Conservation (phyloP, 192 early-diverging fungal genomes). For the Mortierella claussenii region DNA sequence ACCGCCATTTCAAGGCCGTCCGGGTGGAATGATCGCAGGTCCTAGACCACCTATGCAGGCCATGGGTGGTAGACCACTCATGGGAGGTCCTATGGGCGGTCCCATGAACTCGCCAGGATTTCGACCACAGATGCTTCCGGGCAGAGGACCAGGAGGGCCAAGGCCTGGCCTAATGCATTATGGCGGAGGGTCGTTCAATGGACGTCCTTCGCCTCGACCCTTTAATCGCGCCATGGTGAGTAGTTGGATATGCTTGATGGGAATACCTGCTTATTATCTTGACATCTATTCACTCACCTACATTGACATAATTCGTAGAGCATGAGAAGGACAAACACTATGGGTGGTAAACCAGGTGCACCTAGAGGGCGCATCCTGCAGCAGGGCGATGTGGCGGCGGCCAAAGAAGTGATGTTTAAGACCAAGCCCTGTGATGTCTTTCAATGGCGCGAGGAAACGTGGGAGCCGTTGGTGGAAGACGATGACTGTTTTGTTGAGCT, state of each 20-base stretch:
- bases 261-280: neutral
- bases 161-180: constrained; percentile 25
- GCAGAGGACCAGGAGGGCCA: neutral
- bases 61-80: constrained; percentile 40
- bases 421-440: constrained; percentile 63
- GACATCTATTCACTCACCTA: neutral
- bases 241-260: neutral
- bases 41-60: constrained; percentile 25
- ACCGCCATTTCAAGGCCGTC: constrained; percentile 11
- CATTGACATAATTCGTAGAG: neutral
- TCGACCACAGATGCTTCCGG: constrained; percentile 24
- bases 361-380: constrained; percentile 27
- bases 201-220: constrained; percentile 26
- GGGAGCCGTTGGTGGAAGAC: constrained; percentile 59
- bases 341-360: constrained; percentile 18
- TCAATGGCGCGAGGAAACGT: constrained; percentile 62
- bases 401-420: constrained; percentile 53
- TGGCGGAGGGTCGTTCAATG: constrained; percentile 21
- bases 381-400: constrained; percentile 30
- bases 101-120: constrained; percentile 24
- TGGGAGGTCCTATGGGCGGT: constrained; percentile 34
- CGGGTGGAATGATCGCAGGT: constrained; percentile 3
- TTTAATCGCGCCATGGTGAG: constrained; percentile 37
- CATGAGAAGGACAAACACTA: constrained; percentile 23
- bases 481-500: constrained; percentile 61